These are phyloP conservation scores for Gracilariopsis chorda DNA, from an alignment of 23 red algal species.

Conservation along the genomic window DNA sequence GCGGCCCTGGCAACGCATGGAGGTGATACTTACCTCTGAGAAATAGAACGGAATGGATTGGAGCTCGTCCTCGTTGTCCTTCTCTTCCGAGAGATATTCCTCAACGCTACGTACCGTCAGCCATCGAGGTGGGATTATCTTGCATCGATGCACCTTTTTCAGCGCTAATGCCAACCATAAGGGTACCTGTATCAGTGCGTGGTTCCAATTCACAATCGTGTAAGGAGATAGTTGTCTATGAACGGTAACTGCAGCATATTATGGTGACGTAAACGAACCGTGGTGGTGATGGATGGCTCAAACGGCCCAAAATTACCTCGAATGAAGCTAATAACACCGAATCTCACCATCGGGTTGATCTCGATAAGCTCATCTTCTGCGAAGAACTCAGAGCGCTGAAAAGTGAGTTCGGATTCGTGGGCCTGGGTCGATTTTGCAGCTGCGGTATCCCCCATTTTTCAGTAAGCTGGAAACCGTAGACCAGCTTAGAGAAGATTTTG, in stretches of 20 bases:
- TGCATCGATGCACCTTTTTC: conserved; percentile 76
- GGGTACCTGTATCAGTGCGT: conserved; percentile 35
- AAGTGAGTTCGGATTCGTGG: conserved; percentile 21
- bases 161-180: conserved; percentile 86
- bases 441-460: not conserved
- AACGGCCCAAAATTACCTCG: conserved; percentile 79
- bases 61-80: conserved; percentile 62
- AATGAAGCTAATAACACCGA: conserved; percentile 49
- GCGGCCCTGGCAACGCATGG: too few species aligned
- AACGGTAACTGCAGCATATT: not conserved
- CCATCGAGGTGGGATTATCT: conserved; percentile 80
- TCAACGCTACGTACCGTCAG: conserved; percentile 33
- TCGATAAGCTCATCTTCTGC: conserved; percentile 76
- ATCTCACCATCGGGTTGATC: conserved; percentile 71
- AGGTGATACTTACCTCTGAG: conserved; percentile 38
- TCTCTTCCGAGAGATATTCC: conserved; percentile 61
- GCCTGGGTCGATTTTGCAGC: conserved; percentile 9
- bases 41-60: conserved; percentile 69
- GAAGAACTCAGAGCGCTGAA: conserved; percentile 72
- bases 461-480: too few species aligned
- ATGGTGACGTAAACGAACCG: conserved; percentile 24
- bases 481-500: too few species aligned
- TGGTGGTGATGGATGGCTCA: conserved; percentile 67
- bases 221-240: not conserved
- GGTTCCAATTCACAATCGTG: not conserved